phyloP scores from a whole-genome alignment of 805 yeast species.

The Pichia exigua region DNA sequence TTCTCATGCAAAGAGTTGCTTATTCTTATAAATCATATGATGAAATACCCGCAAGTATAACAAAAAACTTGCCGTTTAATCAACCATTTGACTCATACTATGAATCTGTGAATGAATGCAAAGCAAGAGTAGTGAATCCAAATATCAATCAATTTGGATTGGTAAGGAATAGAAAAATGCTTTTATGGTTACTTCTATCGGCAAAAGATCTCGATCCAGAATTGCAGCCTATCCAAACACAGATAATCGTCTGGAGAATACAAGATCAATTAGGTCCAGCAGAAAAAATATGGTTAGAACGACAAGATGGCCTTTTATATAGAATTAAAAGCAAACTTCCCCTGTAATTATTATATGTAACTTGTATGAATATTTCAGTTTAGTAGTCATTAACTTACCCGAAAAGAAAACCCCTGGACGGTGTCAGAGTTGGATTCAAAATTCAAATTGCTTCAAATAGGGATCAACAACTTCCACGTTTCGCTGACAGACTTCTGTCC shows the following conservation, averaged over 20 bases:
- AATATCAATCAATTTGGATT: constrained; percentile 41
- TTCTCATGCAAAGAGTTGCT: constrained; percentile 32
- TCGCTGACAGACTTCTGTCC: too few relatives aligned
- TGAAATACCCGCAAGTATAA: background rate
- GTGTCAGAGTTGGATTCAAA: too few relatives aligned
- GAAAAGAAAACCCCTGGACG: too few relatives aligned
- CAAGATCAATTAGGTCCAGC: constrained; percentile 13
- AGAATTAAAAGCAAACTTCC: constrained; percentile 15
- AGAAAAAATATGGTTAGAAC: constrained; percentile 19
- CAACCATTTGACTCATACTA: constrained; percentile 15
- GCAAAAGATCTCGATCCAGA: constrained; percentile 57
- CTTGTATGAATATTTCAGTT: background rate
- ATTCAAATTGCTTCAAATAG: background rate
- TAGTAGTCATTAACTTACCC: background rate
- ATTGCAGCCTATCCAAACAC: constrained; percentile 21
- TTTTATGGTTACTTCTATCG: constrained; percentile 69
- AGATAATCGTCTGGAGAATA: constrained; percentile 18
- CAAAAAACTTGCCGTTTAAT: background rate
- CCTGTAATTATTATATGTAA: background rate
- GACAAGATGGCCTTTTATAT: constrained; percentile 20
- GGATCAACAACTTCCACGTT: background rate
- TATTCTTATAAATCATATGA: constrained; percentile 24
- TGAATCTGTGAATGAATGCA: constrained; percentile 30
- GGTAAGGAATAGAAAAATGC: constrained; percentile 62
- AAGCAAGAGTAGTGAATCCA: constrained; percentile 30